phyloP scores from a whole-genome alignment of 305 asterid genomes.

The Plantago coronopus region DNA sequence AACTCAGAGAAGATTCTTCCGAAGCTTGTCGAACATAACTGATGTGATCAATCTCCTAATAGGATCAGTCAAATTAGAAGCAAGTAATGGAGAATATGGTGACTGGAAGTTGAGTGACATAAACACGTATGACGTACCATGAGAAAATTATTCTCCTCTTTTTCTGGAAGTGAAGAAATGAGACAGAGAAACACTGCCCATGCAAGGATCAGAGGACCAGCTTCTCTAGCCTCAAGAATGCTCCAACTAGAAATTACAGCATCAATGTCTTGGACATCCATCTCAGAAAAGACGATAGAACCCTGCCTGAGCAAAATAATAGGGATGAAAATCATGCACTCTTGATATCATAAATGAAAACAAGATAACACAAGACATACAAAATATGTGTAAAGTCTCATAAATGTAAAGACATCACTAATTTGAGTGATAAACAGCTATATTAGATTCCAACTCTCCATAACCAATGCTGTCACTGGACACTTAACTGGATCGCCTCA shows the following conservation, averaged over 20 bases:
- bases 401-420: conserved; percentile 2
- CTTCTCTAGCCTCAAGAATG: conserved; percentile 65
- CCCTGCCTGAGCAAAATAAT: conserved; percentile 66
- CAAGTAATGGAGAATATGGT: conserved; percentile 18
- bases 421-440: conserved; percentile 1
- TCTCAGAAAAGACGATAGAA: conserved; percentile 57
- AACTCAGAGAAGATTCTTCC: conserved; percentile 69
- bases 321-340: conserved; percentile 19
- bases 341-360: conserved; percentile 21
- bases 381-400: neutral
- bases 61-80: conserved; percentile 21
- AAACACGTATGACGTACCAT: conserved; percentile 63
- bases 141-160: conserved; percentile 53
- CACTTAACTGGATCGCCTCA: neutral
- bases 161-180: conserved; percentile 76
- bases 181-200: conserved; percentile 98
- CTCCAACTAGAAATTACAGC: conserved; percentile 46
- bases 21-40: conserved; percentile 90
- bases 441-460: conserved; percentile 8
- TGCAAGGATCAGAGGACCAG: conserved; percentile 82
- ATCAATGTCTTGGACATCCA: conserved; percentile 78
- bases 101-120: conserved; percentile 19
- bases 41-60: conserved; percentile 84
- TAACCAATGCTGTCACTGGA: neutral
- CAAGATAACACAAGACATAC: conserved; percentile 2